Conservation (phyloP, 345 rosid species). For the Eucalyptus dawsonii region DNA sequence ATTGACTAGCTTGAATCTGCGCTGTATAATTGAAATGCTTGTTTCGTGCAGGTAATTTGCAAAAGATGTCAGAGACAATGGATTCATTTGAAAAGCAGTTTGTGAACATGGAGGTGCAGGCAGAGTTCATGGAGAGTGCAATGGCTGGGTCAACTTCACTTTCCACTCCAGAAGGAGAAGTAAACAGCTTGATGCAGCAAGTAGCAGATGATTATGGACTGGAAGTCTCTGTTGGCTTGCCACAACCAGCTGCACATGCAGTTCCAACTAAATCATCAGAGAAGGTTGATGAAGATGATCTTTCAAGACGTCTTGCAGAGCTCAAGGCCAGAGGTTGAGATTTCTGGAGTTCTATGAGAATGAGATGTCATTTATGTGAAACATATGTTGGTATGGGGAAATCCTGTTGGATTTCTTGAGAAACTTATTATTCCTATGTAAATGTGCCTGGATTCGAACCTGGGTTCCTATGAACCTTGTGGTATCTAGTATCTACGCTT, state of each 20-base stretch:
- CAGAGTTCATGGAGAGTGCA: constrained; percentile 96
- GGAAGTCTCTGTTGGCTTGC: constrained; percentile 95
- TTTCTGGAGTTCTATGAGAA: background rate
- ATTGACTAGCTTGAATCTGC: background rate
- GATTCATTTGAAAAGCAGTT: constrained; percentile 97
- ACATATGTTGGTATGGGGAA: background rate
- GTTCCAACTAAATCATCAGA: constrained; percentile 61
- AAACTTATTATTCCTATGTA: background rate
- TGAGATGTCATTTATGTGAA: background rate
- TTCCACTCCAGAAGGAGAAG: constrained; percentile 98
- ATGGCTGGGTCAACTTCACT: constrained; percentile 98
- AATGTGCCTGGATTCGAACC: background rate
- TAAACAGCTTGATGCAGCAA: constrained; percentile 97
- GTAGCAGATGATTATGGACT: constrained; percentile 98
- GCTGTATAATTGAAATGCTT: background rate
- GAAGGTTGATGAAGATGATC: constrained; percentile 95
- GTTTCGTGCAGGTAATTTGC: constrained; percentile 66
- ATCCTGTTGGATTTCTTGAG: background rate
- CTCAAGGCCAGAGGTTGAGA: constrained; percentile 79
- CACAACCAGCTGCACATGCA: constrained; percentile 93
- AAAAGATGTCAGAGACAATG: constrained; percentile 99
- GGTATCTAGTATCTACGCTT: background rate
- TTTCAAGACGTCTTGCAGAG: constrained; percentile 94
- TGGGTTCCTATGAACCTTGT: background rate
- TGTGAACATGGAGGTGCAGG: constrained; percentile 99